Evolutionary conservation across 192 early-diverging fungal species (phyloP).

Genomic region (Coemansia sp.): DNA sequence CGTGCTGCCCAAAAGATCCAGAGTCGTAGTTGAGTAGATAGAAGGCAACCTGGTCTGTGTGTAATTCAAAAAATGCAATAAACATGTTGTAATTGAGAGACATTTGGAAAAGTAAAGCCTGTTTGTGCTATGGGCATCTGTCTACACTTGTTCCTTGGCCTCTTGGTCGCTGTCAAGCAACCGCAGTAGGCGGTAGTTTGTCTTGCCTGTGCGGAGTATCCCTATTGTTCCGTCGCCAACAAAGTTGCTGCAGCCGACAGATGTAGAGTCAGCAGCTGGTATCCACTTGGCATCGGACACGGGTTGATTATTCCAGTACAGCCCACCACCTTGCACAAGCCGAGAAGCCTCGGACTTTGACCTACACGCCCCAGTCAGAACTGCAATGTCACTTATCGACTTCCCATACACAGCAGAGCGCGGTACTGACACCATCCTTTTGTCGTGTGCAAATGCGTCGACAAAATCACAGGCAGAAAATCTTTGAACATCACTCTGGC

Average conservation of each 20-base stretch:
- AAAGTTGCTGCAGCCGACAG: conserved; percentile 46
- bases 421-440: conserved; percentile 57
- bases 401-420: conserved; percentile 49
- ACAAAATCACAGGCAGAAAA: conserved; percentile 58
- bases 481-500: conserved; percentile 22
- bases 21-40: neutral
- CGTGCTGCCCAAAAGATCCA: conserved; percentile 14
- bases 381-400: conserved; percentile 62
- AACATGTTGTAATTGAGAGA: neutral
- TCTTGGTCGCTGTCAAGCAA: conserved; percentile 16
- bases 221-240: conserved; percentile 66
- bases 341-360: conserved; percentile 81
- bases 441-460: conserved; percentile 72
- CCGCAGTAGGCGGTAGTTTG: conserved; percentile 66
- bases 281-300: conserved; percentile 37
- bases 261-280: conserved; percentile 6
- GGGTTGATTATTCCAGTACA: conserved; percentile 64
- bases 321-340: conserved; percentile 72
- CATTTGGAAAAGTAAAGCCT: no score
- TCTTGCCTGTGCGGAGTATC: conserved; percentile 77
- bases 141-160: neutral
- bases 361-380: conserved; percentile 61
- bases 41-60: neutral
- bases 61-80: neutral
- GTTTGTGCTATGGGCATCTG: neutral